Evolutionary conservation across 352 stramenopile genomes (phyloP).

Genomic region (Globisporangium polare): DNA sequence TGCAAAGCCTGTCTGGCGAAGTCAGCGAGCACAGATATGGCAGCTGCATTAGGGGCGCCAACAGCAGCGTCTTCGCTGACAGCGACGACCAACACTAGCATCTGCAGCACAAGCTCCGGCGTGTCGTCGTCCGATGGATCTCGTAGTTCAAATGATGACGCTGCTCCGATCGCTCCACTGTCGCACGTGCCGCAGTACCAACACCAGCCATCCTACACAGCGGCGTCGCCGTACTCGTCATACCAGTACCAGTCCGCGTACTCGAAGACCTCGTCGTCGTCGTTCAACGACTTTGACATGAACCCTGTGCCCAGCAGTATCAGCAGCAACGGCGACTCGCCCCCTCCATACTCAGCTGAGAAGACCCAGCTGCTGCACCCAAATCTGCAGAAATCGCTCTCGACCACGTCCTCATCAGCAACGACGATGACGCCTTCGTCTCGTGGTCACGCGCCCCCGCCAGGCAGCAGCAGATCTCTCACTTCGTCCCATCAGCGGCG

Average conservation of each 20-base stretch:
- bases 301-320: conserved; percentile 18
- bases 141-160: conserved; percentile 20
- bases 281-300: conserved; percentile 45
- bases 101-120: conserved; percentile 42
- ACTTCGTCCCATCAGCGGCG: conserved; percentile 28
- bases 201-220: neutral
- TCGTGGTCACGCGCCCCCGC: conserved; percentile 1
- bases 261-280: conserved; percentile 33
- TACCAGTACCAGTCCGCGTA: conserved; percentile 14
- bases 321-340: neutral
- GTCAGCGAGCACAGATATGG: conserved; percentile 27
- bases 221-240: neutral
- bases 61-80: conserved; percentile 24
- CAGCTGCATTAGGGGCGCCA: neutral
- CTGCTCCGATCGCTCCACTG: conserved; percentile 8
- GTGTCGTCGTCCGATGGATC: conserved; percentile 43
- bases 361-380: conserved; percentile 16
- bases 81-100: conserved; percentile 20
- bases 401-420: conserved; percentile 24
- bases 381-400: conserved; percentile 17
- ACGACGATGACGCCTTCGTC: conserved; percentile 11
- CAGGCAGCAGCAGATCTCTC: conserved; percentile 30
- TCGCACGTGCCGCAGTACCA: conserved; percentile 1
- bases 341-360: conserved; percentile 2
- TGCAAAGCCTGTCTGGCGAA: conserved; percentile 80